Percentiles rank a stretch among this genome's conserved stretches.
Evolutionary conservation across 495 filamentous ascomycete genomes (phyloP).

Genomic region (Astrocystis sublimbata): DNA sequence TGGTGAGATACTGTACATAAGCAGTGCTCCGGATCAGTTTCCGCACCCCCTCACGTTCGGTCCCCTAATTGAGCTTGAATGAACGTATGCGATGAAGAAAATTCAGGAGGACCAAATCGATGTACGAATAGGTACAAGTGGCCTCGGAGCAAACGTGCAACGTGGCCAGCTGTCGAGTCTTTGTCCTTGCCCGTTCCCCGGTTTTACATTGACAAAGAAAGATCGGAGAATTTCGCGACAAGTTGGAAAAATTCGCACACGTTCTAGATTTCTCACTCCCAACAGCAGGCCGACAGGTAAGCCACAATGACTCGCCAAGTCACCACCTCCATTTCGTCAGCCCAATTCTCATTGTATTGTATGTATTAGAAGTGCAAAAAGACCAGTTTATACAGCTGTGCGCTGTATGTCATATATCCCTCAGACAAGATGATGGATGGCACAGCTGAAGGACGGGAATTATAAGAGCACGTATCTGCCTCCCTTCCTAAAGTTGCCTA

Average conservation of each 20-base stretch:
- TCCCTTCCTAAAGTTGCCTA: no score
- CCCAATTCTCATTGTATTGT: no score
- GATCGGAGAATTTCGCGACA: background rate
- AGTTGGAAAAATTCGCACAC: background rate
- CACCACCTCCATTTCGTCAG: background rate
- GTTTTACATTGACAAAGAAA: slow-evolving; percentile 3
- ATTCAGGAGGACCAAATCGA: no score
- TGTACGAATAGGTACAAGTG: no score
- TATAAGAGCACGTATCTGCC: background rate
- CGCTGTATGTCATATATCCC: background rate
- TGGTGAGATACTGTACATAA: no score
- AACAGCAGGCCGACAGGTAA: background rate
- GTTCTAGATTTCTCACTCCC: background rate
- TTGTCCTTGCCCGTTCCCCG: background rate
- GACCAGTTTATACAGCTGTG: slow-evolving; percentile 5
- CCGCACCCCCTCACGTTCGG: no score
- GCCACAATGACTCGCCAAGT: background rate
- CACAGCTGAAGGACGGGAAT: background rate
- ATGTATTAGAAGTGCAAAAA: background rate
- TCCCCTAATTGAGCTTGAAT: no score
- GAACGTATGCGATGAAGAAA: no score
- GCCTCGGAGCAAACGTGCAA: background rate
- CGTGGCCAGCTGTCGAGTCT: slow-evolving; percentile 15
- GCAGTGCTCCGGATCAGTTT: slow-evolving; percentile 7
- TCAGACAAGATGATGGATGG: background rate